Evolutionary conservation across 768 basidiomycete species (phyloP).

Genomic region (Pulveroboletus sp.): DNA sequence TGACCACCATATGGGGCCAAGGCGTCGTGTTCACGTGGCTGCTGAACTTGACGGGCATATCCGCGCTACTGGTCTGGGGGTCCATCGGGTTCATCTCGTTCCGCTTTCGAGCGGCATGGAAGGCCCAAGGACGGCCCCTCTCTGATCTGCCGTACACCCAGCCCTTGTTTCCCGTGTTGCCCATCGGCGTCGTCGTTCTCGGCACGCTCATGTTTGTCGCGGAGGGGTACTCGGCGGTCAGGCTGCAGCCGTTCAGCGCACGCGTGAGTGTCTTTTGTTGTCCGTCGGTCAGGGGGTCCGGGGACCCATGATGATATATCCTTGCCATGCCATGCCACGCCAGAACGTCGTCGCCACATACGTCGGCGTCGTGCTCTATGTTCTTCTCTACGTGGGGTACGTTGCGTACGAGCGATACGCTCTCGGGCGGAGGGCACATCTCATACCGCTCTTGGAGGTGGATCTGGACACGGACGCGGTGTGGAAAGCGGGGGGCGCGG

Average conservation of each 20-base stretch:
- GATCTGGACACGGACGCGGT: conserved; percentile 54
- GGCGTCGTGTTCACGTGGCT: conserved; percentile 56
- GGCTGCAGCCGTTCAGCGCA: conserved; percentile 39
- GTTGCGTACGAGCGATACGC: conserved; percentile 35
- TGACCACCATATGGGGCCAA: conserved; percentile 55
- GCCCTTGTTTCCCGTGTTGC: conserved; percentile 50
- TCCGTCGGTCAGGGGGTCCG: no score
- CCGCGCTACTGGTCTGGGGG: conserved; percentile 63
- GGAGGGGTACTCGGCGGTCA: conserved; percentile 48
- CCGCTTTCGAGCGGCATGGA: conserved; percentile 61
- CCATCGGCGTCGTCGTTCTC: conserved; percentile 45
- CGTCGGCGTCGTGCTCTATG: conserved; percentile 46
- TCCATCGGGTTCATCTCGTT: conserved; percentile 51
- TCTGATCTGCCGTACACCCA: conserved; percentile 56
- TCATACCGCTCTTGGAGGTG: conserved; percentile 40
- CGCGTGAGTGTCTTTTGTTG: conserved; percentile 28
- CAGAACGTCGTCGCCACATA: conserved; percentile 56
- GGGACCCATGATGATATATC: no score
- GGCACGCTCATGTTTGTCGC: conserved; percentile 50
- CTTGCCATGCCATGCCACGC: no score
- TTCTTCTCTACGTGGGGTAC: conserved; percentile 43
- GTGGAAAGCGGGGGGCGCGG: conserved; percentile 45
- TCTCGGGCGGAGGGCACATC: conserved; percentile 29
- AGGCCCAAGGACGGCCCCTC: conserved; percentile 44
- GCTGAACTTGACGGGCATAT: conserved; percentile 60